These are phyloP conservation scores for Albifimbria verrucaria DNA, from an alignment of 2,329 filamentous ascomycete species.

Conservation along the genomic window DNA sequence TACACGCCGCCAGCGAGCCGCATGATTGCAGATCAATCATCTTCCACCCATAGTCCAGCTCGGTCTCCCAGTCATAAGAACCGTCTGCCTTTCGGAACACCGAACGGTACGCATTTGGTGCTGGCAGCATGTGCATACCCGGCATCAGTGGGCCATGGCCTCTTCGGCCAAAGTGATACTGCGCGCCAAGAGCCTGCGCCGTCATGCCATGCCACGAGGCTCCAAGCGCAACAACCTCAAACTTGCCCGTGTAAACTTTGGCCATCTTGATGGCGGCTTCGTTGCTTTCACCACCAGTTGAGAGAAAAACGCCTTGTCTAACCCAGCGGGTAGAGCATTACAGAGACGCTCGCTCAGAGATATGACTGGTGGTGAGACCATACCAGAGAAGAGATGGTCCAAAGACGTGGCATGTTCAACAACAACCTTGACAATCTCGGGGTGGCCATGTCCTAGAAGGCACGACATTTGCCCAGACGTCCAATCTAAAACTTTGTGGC, in stretches of 20 bases:
- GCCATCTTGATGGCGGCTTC: slow-evolving; percentile 65
- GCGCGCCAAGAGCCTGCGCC: slow-evolving; percentile 47
- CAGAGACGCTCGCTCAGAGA: slow-evolving; percentile 50
- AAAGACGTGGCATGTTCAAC: slow-evolving; percentile 44
- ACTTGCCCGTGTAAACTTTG: slow-evolving; percentile 62
- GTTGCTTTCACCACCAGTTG: slow-evolving; percentile 53
- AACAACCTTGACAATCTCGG: slow-evolving; percentile 54
- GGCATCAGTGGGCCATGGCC: slow-evolving; percentile 48
- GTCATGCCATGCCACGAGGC: slow-evolving; percentile 63
- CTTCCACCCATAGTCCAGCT: slow-evolving; percentile 57
- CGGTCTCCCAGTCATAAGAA: slow-evolving; percentile 59
- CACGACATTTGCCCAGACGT: slow-evolving; percentile 61
- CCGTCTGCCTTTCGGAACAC: slow-evolving; percentile 56
- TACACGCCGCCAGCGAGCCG: slow-evolving; percentile 61
- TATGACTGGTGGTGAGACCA: slow-evolving; percentile 56
- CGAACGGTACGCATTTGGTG: slow-evolving; percentile 59
- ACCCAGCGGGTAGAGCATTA: slow-evolving; percentile 40
- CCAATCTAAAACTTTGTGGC: slow-evolving; percentile 51
- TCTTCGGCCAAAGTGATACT: slow-evolving; percentile 53
- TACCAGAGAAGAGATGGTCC: slow-evolving; percentile 57
- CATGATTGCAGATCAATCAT: slow-evolving; percentile 57
- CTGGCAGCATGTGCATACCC: slow-evolving; percentile 54
- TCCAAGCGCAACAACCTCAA: slow-evolving; percentile 59
- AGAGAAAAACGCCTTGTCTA: slow-evolving; percentile 58
- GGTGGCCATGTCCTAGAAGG: slow-evolving; percentile 54